Base-by-base conservation (phyloP, 169 alveolate species). In the Prorocentrum cordatum region DNA sequence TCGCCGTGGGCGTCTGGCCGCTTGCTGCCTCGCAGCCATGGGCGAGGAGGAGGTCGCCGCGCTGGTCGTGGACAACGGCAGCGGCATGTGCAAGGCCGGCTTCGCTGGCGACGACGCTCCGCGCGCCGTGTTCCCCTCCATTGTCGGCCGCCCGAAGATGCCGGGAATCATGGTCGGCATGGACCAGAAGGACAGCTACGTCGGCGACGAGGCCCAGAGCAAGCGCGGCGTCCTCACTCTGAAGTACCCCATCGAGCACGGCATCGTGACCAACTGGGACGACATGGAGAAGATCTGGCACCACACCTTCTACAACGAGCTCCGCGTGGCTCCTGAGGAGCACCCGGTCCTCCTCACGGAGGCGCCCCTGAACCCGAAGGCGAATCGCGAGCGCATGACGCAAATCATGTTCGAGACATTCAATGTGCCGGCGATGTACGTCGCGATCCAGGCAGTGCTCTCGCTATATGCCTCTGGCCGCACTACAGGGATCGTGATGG, bases 91-190 rank as follows among this genome's bases (percentile, higher is more conserved):
- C 94, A 98, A 98, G 95, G 99, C 99, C 50, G 99, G 99, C 77
- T 95, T 98, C 68, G 99, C 99, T 33, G 99, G 99, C 22, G 99
- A 98, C 72, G 99, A 97, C 88, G 99, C 99, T 64, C 99, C 99
- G 27, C 95, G 98, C 59, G 96, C 99, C 92, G 98, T 96, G 70
- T 98, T 98, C 96, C 99, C 99, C 14, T 95, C 99, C 87, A 96
- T 98, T 32, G 99, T 98, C 26, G 99, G 99, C 26, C 93, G 98
- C 87, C 99, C 99, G 39, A 93, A 93, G 85, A 93, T 90, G 79
- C 93, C 93, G n/a, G 95, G 93, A 24, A 96, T 96, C 86, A 97
- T 98, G 98, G 98, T 96, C 22, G 99, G 99, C 9, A 97, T 96
- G 98, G 99, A 97, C 91, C 97, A 96, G 93, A 97, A 96, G 94